Conservation (phyloP, 495 filamentous ascomycete species). For the Viridothelium virens region DNA sequence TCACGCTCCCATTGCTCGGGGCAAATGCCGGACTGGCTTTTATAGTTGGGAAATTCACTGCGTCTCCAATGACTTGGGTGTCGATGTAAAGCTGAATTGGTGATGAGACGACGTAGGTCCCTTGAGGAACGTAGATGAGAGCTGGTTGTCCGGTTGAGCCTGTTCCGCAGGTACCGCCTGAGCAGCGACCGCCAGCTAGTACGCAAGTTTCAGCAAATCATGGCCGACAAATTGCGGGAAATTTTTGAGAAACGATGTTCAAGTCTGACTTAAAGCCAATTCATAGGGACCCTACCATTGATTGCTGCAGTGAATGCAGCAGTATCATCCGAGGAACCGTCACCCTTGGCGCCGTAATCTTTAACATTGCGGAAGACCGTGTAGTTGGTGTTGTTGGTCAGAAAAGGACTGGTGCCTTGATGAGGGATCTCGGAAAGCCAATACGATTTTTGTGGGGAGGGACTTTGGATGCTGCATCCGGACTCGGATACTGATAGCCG, state of each 20-base stretch:
- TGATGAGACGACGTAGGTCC: constrained; percentile 37
- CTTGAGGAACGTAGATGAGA: constrained; percentile 54
- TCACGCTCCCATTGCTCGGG: constrained; percentile 44
- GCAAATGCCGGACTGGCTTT: constrained; percentile 58
- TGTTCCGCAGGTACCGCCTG: constrained; percentile 34
- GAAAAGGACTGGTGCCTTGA: constrained; percentile 34
- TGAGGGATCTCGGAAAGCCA: constrained; percentile 33
- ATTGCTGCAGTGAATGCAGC: constrained; percentile 43
- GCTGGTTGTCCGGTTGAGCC: constrained; percentile 39
- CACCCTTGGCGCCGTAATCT: constrained; percentile 44
- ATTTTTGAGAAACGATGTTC: not conserved
- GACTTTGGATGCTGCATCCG: not conserved
- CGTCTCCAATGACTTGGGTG: constrained; percentile 43
- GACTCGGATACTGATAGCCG: not conserved
- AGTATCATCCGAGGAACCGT: constrained; percentile 48
- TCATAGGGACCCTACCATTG: not conserved
- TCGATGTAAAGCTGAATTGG: constrained; percentile 37
- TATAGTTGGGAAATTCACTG: constrained; percentile 54
- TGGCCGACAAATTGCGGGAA: not conserved
- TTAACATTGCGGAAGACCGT: constrained; percentile 52
- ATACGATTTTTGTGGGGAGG: constrained; percentile 15
- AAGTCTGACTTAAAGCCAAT: not conserved
- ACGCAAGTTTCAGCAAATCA: not conserved
- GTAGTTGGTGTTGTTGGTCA: constrained; percentile 33
- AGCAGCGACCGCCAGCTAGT: constrained; percentile 28